Base-by-base conservation (phyloP, 148 eudicot genomes). In the Heliamphora exappendiculata region DNA sequence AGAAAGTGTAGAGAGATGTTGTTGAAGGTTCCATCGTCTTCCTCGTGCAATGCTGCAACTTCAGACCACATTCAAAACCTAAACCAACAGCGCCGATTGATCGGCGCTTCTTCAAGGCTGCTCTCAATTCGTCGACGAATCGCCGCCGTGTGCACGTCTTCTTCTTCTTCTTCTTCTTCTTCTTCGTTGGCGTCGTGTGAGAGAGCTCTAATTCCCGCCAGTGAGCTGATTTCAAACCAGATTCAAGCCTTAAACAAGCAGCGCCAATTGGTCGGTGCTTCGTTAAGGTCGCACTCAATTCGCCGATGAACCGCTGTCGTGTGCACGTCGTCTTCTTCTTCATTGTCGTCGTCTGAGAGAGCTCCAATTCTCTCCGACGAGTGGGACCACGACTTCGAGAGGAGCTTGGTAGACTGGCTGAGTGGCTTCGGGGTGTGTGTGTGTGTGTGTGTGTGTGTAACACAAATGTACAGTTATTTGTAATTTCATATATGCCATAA, bases 351-450 rank as follows among this genome's bases (percentile, higher is more conserved):
- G 41, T 62, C 11, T 37, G 39, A 60, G 36, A 60, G 34, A 78
- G 74, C 81, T 10, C 63, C 73, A 9, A 81, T 85, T 72, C 49
- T 77, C 0, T 66, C 82, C 4, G 77, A 37, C n/a, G 41, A 62
- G 41, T 5, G 67, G 39, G 41, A 33, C 4, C 39, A n/a, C 1
- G 67, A 39, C 14, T 33, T 19, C 9, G 12, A 39, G 8, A n/a
- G 67, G 67, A 82, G 79, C 45, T 77, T 87, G 55, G 98, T 89
- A 10, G 93, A 92, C 71, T 79, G 78, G 81, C 78, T 94, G 29
- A 71, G 97, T 53, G 17, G n/a, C 5, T 53, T n/a, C 17, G 16
- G n/a, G 3, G 5, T 9, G 58, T 53, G 16, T 3, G 16, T 10
- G n/a, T 10, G 79, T 57, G 31, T 12, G 6, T 39, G 4, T 67